Evolutionary conservation across 495 filamentous ascomycete species (phyloP).

Genomic region (Aspergillus panamensis): DNA sequence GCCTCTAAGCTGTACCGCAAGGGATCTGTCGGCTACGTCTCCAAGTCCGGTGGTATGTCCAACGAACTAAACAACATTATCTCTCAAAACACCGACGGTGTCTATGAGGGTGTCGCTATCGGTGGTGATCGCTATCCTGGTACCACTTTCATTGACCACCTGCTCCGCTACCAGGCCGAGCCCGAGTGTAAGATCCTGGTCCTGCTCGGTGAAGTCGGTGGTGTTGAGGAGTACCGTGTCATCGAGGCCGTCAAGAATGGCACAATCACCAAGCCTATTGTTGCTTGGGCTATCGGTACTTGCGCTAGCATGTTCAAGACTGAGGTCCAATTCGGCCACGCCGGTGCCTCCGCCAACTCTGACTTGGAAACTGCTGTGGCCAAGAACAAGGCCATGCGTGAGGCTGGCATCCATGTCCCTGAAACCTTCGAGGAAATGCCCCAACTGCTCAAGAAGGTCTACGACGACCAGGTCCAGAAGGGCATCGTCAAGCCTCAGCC

Average conservation of each 20-base stretch:
- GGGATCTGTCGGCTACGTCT: conserved; percentile 97
- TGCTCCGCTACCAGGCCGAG: conserved; percentile 91
- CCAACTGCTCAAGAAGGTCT: conserved; percentile 66
- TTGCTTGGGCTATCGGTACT: conserved; percentile 98
- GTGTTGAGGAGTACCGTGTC: conserved; percentile 99
- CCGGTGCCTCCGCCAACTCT: conserved; percentile 97
- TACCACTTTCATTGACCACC: conserved; percentile 98
- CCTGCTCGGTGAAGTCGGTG: conserved; percentile 95
- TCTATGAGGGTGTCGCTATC: conserved; percentile 98
- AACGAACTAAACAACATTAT: conserved; percentile 99
- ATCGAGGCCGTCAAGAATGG: conserved; percentile 96
- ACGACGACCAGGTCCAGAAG: conserved; percentile 76
- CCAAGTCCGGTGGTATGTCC: conserved; percentile 99
- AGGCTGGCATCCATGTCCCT: conserved; percentile 91
- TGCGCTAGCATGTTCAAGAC: conserved; percentile 99
- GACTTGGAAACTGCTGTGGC: conserved; percentile 92
- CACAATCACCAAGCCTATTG: conserved; percentile 93
- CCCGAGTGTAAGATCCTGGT: conserved; percentile 96
- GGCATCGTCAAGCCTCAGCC: conserved; percentile 79
- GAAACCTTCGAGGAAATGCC: conserved; percentile 97
- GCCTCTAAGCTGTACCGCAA: conserved; percentile 99
- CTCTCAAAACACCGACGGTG: conserved; percentile 89
- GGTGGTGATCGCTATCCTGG: conserved; percentile 98
- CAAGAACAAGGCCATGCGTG: conserved; percentile 96
- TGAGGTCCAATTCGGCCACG: conserved; percentile 98